Base-by-base conservation (phyloP, 108 stramenopile species). In the Aurantiochytrium sp. region DNA sequence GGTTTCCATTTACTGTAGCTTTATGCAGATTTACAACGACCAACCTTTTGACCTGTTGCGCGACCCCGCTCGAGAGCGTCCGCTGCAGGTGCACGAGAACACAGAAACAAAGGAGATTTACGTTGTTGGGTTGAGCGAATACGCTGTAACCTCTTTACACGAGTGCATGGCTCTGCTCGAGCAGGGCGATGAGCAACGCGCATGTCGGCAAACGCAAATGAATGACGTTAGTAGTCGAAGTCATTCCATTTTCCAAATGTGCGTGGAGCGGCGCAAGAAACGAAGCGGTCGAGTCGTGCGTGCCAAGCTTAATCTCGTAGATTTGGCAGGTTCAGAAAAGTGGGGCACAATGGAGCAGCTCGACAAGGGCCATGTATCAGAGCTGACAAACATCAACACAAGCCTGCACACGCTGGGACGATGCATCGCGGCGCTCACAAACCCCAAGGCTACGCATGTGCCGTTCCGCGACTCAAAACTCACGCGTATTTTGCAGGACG, bases 1-100 rank as follows among this genome's bases (percentile, higher is more conserved):
- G 18, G 88, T 91, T 35, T 72, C 76, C 4, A 95, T 98, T 47
- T 93, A 88, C n/a, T 95, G 94, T 76, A 94, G 94, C 29, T 97
- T 95, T 88, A 93, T 97, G 58, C 96, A 98, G 90, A 96, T 98
- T 87, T 97, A 98, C 92, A 97, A 97, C 88, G 98, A 99, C 59
- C 58, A 91, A 47, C 90, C 97, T 19, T 94, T 92, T 44, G 96
- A 97, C 91, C 89, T 98, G 90, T 88, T 98, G 58, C 91, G 89
- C 44, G 94, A 95, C 64, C 72, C 89, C 6, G 60, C 59, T 28
- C 53, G 57, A 5, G 90, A 29, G 14, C 72, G 60, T 42, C 92
- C 90, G 8, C 90, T 93, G 42, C 58, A 88, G 29, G 87, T 90
- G 19, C 89, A 88, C 58, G 88, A 88, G 72, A 87, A 92, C 5